Conservation (phyloP, 2,329 filamentous ascomycete genomes). For the Alternaria viburni region DNA sequence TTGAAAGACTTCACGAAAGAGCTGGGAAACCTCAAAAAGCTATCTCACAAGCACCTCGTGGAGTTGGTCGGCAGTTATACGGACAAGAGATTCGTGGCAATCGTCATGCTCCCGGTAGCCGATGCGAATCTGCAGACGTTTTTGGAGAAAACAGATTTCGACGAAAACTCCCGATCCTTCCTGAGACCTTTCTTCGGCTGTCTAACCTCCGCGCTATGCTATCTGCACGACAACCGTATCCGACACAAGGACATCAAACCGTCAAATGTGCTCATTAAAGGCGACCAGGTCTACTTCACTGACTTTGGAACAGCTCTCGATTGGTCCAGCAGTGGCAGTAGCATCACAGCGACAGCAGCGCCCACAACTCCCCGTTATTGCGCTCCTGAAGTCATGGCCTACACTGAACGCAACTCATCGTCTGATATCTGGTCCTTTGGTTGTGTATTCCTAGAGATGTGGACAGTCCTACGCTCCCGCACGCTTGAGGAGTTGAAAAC, state of each 20-base stretch:
- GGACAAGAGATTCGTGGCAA: constrained; percentile 33
- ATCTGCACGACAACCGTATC: constrained; percentile 18
- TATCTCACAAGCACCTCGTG: constrained; percentile 20
- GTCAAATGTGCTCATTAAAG: constrained; percentile 19
- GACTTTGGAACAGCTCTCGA: constrained; percentile 26
- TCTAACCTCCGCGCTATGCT: constrained; percentile 11
- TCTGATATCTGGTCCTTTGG: constrained; percentile 34
- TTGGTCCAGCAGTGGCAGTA: constrained; percentile 17
- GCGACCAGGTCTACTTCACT: constrained; percentile 19
- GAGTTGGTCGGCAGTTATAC: constrained; percentile 39
- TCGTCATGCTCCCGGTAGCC: constrained; percentile 40
- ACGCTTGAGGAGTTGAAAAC: not conserved
- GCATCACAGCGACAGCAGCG: constrained; percentile 16
- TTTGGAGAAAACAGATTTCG: constrained; percentile 3
- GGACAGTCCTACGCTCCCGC: constrained; percentile 14
- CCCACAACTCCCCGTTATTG: constrained; percentile 24
- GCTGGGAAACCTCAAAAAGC: constrained; percentile 15
- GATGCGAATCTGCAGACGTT: constrained; percentile 22
- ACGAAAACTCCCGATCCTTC: constrained; percentile 3
- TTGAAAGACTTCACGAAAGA: constrained; percentile 20
- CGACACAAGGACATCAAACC: constrained; percentile 31
- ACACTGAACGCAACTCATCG: constrained; percentile 13
- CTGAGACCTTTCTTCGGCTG: constrained; percentile 23
- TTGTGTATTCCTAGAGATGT: constrained; percentile 28
- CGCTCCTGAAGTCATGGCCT: constrained; percentile 27